Evolutionary conservation across 352 stramenopile species (phyloP), one percentile per base, ranked within the genome.

Genomic region (Globisporangium nagaii): DNA sequence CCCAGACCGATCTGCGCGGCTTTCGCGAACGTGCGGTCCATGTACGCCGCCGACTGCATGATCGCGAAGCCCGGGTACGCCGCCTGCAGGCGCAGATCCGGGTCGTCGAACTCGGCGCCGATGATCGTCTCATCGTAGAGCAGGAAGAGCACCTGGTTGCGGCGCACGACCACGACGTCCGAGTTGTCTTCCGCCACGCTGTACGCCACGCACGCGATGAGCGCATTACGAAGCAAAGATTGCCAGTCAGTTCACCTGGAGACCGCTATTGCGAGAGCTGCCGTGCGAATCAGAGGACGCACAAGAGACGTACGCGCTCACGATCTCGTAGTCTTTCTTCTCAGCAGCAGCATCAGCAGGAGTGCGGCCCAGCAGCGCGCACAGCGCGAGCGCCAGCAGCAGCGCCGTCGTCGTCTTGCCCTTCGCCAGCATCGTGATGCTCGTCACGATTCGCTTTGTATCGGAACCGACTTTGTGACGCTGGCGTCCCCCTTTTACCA

Each of bases 61-160:
- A 92, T 88, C 28, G 79, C 80, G 50, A 92, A 92, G 44, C 79
- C 81, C 10, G 79, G 81, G 62, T 83, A 92, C 37, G 75, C 78
- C 25, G 81, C 80, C 53, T 90, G 79, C 28, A 69, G 59, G 25
- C 76, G 71, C 37, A 88, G 34, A 17, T 74, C 65, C 30, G 72
- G 65, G 49, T 90, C 72, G 56, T 88, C 73, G 35, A 90, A 92
- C 67, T 90, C 74, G 39, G 75, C 79, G 24, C 81, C 79, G 51
- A 92, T 92, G 58, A 90, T 88, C 34, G 75, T 85, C 45, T 83
- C 52, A 59, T 90, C 81, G 56, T 88, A 86, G n/a, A 90, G 58
- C 35, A 89, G 53, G 58, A 78, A 78, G 19, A 87, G 59, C 46
- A 86, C 65, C 12, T 57, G 52, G 36, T 78, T 75, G 41, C 64